phyloP scores from a whole-genome alignment of 2,329 filamentous ascomycete species.

The Colletotrichum australisinense region DNA sequence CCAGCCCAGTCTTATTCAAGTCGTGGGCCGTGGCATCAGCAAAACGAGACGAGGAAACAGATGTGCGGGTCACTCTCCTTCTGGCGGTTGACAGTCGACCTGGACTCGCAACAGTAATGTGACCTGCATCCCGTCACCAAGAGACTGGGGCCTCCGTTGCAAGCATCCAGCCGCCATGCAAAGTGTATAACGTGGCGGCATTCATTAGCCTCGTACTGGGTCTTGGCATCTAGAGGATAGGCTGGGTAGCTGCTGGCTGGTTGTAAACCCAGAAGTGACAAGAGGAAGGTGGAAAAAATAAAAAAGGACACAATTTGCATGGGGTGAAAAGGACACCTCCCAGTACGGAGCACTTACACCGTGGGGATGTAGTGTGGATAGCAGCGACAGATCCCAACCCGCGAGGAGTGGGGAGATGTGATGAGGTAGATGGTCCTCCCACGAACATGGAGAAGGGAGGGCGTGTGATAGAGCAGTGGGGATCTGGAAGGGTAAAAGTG shows the following conservation, averaged over 20 bases:
- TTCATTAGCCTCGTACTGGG: slow-evolving; percentile 15
- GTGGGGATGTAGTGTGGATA: slow-evolving; percentile 26
- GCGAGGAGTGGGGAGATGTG: slow-evolving; percentile 27
- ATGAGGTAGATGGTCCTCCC: slow-evolving; percentile 17
- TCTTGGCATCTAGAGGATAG: slow-evolving; percentile 7
- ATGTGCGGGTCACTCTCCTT: slow-evolving; percentile 13
- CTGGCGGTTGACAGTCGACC: slow-evolving; percentile 7
- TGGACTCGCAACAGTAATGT: slow-evolving; percentile 30
- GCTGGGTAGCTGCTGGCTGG: slow-evolving; percentile 2
- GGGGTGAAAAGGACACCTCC: slow-evolving; percentile 6
- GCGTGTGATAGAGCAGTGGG: slow-evolving; percentile 12
- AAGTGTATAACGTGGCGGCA: slow-evolving; percentile 19
- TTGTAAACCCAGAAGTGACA: background rate
- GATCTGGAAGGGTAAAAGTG: background rate
- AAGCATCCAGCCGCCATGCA: slow-evolving; percentile 25
- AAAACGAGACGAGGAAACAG: slow-evolving; percentile 36
- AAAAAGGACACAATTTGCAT: slow-evolving; percentile 21
- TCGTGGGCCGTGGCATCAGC: slow-evolving; percentile 21
- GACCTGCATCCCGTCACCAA: slow-evolving; percentile 25
- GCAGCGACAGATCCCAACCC: slow-evolving; percentile 32
- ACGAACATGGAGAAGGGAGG: slow-evolving; percentile 29
- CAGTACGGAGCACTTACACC: background rate
- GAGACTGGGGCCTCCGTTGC: slow-evolving; percentile 3
- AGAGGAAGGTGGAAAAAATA: background rate
- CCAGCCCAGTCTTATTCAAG: slow-evolving; percentile 23